phyloP scores from a whole-genome alignment of 2,329 filamentous ascomycete genomes.

The Fonsecaea pedrosoi region DNA sequence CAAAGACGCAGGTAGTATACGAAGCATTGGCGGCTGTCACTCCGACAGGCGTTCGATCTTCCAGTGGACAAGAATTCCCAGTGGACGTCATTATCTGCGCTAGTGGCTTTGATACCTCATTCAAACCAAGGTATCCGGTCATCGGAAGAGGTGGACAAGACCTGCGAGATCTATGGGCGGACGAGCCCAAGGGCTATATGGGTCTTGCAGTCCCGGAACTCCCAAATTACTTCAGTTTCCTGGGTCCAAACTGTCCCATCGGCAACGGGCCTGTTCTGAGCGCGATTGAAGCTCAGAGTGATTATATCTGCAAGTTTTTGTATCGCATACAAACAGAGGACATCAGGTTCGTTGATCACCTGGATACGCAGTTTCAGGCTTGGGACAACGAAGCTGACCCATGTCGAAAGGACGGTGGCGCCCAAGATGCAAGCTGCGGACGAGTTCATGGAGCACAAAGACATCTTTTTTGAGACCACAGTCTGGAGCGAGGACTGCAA shows the following conservation, averaged over 20 bases:
- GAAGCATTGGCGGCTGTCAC: conserved; percentile 49
- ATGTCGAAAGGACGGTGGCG: conserved; percentile 38
- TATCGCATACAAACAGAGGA: conserved; percentile 48
- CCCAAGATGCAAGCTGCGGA: conserved; percentile 33
- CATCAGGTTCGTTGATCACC: conserved; percentile 31
- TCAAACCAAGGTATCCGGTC: too few relatives aligned
- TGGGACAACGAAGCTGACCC: too few relatives aligned
- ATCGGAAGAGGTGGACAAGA: too few relatives aligned
- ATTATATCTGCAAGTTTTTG: conserved; percentile 46
- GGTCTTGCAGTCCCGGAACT: conserved; percentile 54
- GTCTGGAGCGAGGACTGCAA: conserved; percentile 19
- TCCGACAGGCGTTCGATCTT: conserved; percentile 48
- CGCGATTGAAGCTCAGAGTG: conserved; percentile 44
- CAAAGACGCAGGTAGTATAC: conserved; percentile 49
- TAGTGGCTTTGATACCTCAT: conserved; percentile 39
- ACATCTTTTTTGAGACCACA: conserved; percentile 15
- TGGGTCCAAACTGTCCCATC: conserved; percentile 41
- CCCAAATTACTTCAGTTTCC: conserved; percentile 48
- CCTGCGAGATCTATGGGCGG: too few relatives aligned
- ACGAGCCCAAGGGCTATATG: conserved; percentile 54
- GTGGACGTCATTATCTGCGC: conserved; percentile 48
- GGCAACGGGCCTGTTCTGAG: conserved; percentile 43
- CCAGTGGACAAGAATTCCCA: conserved; percentile 46
- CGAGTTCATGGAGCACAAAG: conserved; percentile 28
- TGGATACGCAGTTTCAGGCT: too few relatives aligned